phyloP scores from a whole-genome alignment of 257 asterid species.

The Solanum neorickii region DNA sequence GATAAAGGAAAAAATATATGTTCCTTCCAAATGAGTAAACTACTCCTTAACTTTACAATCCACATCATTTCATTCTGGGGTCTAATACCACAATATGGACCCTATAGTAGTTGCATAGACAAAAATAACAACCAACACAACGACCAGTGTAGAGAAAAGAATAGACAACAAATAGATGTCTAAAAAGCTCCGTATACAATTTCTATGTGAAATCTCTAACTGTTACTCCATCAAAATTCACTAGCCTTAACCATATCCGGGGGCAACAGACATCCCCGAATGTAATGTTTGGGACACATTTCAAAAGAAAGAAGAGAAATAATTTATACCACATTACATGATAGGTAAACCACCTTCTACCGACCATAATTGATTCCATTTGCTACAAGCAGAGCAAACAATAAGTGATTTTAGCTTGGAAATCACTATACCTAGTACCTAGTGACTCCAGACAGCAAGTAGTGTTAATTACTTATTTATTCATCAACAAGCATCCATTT shows the following conservation, averaged over 20 bases:
- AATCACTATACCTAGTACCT: background rate
- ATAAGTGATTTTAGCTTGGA: background rate
- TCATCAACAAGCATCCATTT: background rate
- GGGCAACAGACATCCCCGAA: background rate
- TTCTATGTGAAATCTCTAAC: background rate
- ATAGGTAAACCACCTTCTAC: background rate
- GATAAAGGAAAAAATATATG: background rate
- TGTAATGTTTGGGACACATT: background rate
- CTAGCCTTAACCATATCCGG: background rate
- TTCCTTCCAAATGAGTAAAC: background rate
- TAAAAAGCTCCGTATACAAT: background rate
- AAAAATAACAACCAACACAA: background rate
- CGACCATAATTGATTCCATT: background rate
- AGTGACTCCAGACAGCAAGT: background rate
- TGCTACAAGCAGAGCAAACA: background rate
- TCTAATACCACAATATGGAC: background rate
- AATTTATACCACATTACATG: background rate
- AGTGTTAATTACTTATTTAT: background rate
- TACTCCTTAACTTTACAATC: background rate
- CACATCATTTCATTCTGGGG: background rate
- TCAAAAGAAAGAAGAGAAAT: background rate
- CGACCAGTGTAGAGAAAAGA: background rate
- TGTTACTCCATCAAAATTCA: background rate
- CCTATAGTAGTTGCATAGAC: background rate
- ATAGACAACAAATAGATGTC: background rate